Base-by-base conservation (phyloP, 1,139 yeast species). In the Candida sojae region DNA sequence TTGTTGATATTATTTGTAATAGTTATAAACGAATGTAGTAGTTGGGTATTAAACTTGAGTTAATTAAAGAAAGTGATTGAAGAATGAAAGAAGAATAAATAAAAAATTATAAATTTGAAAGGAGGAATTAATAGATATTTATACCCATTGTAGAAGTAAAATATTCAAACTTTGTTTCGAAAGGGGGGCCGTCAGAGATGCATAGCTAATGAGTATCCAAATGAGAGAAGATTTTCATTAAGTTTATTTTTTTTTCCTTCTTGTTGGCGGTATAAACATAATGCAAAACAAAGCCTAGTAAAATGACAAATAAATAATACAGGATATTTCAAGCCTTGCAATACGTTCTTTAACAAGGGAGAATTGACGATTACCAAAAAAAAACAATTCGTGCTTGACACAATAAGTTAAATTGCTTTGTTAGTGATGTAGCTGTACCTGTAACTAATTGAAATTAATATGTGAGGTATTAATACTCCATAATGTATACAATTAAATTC, bases 1-100 rank as follows among this genome's bases (percentile, higher is more conserved):
- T 70, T 54, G 29, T 53, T 10, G 45, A 48, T 45, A 45, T 39
- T 43, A 44, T 45, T 43, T 28, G 33, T 33, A n/a, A 10, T 23
- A 23, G 9, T 37, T 21, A 29, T 17, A 41, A 53, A 46, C 49
- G 52, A 54, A 52, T 47, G 60, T 44, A 39, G 45, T 50, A 47
- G 53, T 50, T 48, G 53, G 57, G 42, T 11, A 31, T n/a, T 31
- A 8, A 11, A 9, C 32, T 21, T 25, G 26, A 29, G 26, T 30
- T 4, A 40, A 12, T 33, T 26, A n/a, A 28, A 12, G n/a, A 17
- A 34, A 42, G 39, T 36, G 30, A 36, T 31, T 30, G 35, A 39
- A 21, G 33, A 39, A 23, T 31, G 26, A 31, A 39, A 31, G 9
- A 21, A 10, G 13, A 30, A 21, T 12, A 9, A 11, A 25, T 3